Conservation (phyloP, 2,329 filamentous ascomycete genomes). For the Ascochyta rabiei region DNA sequence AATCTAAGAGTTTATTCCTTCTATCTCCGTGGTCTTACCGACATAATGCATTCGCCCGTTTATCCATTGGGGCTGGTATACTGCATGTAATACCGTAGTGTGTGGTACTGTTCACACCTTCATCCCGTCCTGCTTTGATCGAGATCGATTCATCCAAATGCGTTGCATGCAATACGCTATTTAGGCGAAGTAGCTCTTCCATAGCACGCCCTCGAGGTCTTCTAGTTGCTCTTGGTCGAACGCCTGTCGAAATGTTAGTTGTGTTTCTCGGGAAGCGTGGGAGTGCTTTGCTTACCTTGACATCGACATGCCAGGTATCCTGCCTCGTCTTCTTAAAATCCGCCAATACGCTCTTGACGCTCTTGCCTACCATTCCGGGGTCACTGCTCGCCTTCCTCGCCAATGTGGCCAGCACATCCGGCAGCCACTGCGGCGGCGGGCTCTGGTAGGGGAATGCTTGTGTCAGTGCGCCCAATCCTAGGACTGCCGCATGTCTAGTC, state of each 20-base stretch:
- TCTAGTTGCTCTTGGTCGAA: conserved; percentile 94
- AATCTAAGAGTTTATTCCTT: too few relatives aligned
- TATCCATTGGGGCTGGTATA: too few relatives aligned
- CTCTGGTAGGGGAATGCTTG: conserved; percentile 96
- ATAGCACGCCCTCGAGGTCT: conserved; percentile 92
- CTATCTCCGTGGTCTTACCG: too few relatives aligned
- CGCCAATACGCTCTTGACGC: conserved; percentile 89
- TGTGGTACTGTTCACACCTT: background rate
- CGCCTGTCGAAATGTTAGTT: conserved; percentile 54
- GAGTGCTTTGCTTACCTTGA: conserved; percentile 72
- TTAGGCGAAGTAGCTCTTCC: conserved; percentile 99
- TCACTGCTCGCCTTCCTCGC: conserved; percentile 87
- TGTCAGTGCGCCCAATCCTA: conserved; percentile 88
- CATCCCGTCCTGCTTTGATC: background rate
- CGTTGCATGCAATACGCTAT: background rate
- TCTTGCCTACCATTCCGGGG: conserved; percentile 90
- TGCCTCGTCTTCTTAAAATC: conserved; percentile 99
- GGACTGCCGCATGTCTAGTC: conserved; percentile 83
- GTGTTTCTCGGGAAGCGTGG: background rate
- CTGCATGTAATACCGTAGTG: background rate
- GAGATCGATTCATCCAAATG: background rate
- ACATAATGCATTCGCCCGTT: too few relatives aligned
- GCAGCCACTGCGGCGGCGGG: conserved; percentile 91
- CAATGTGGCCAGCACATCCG: conserved; percentile 84
- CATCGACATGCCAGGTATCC: conserved; percentile 97